phyloP scores from a whole-genome alignment of 192 early-diverging fungal genomes.

The Coemansia sp. region DNA sequence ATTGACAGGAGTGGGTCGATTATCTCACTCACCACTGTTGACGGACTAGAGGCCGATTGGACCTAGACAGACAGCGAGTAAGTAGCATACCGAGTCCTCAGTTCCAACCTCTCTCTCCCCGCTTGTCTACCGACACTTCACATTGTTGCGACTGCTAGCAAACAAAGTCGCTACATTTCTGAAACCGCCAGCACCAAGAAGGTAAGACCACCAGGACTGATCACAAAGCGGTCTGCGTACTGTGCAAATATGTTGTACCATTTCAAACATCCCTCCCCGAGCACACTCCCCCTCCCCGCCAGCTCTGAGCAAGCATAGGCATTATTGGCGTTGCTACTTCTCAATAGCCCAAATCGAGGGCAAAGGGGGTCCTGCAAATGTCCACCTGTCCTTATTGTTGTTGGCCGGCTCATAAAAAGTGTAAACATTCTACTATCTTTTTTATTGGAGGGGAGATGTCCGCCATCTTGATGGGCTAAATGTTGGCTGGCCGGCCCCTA shows the following conservation, averaged over 20 bases:
- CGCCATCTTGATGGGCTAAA: neutral
- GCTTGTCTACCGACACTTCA: neutral
- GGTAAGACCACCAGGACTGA: constrained; percentile 9
- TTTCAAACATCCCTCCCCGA: constrained; percentile 5
- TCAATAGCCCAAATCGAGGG: neutral
- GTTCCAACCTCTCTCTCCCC: neutral
- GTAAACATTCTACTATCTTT: constrained; percentile 17
- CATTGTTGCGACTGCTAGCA: neutral
- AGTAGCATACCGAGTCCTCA: neutral
- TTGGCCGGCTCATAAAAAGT: neutral
- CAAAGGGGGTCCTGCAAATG: constrained; percentile 2
- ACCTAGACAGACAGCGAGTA: neutral
- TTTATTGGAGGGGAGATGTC: neutral
- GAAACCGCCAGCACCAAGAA: constrained; percentile 1
- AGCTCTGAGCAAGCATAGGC: neutral
- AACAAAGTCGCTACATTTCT: neutral
- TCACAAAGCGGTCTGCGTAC: constrained; percentile 6
- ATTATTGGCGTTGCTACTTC: constrained; percentile 6
- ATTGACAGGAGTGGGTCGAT: neutral
- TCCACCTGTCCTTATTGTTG: constrained; percentile 13
- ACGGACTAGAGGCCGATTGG: neutral
- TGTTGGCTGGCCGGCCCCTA: neutral
- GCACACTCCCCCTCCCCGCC: neutral
- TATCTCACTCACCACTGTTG: neutral
- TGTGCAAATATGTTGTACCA: neutral